These are phyloP conservation scores for Salix purpurea DNA, from an alignment of 345 rosid species.

Conservation along the genomic window DNA sequence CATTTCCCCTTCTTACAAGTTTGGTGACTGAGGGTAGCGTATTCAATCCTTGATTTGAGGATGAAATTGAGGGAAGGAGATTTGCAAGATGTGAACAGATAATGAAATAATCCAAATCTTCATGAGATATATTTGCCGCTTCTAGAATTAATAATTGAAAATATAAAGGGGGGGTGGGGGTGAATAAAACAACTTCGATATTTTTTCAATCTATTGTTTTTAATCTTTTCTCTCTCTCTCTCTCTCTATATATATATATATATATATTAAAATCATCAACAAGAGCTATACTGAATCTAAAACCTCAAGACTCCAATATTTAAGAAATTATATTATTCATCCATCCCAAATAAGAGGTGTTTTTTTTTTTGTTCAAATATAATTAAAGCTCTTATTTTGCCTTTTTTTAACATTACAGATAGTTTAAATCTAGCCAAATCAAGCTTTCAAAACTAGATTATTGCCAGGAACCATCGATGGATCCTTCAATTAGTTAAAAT, in stretches of 20 bases:
- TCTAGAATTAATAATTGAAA: background rate
- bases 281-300: background rate
- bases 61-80: background rate
- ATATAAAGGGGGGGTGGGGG: too few relatives aligned
- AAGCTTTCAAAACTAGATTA: too few relatives aligned
- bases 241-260: too few relatives aligned
- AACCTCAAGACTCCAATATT: background rate
- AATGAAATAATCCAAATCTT: background rate
- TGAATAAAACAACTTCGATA: background rate
- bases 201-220: background rate
- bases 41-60: conserved; percentile 19
- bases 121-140: background rate
- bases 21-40: conserved; percentile 8
- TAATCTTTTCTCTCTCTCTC: too few relatives aligned
- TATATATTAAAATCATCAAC: too few relatives aligned
- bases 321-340: background rate
- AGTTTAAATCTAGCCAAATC: background rate
- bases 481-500: background rate
- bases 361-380: background rate
- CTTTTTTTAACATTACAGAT: background rate
- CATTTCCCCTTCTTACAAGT: background rate
- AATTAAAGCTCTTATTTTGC: background rate
- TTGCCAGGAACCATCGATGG: background rate
- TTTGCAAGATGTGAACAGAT: background rate
- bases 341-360: background rate